Evolutionary conservation across 2,329 filamentous ascomycete genomes (phyloP).

Genomic region (Teratosphaeria epicoccoides): DNA sequence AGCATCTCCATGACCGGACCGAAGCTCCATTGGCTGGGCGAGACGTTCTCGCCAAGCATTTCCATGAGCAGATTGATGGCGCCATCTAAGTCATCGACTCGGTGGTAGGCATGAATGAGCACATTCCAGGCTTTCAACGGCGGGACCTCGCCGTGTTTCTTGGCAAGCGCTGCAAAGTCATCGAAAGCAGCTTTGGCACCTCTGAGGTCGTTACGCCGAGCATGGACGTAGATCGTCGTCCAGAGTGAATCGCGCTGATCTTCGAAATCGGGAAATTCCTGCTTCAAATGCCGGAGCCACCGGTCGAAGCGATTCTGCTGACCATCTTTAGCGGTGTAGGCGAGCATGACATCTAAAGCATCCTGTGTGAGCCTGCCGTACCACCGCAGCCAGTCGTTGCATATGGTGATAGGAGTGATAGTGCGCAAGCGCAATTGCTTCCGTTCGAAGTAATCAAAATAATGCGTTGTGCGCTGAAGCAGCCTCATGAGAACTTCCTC

Average conservation of each 20-base stretch:
- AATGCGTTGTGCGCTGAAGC: constrained; percentile 6
- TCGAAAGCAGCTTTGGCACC: constrained; percentile 52
- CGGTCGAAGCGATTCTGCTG: constrained; percentile 23
- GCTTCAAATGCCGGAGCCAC: constrained; percentile 24
- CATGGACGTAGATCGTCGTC: constrained; percentile 60
- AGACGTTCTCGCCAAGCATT: constrained; percentile 39
- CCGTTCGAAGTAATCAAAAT: neutral
- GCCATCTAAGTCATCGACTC: constrained; percentile 55
- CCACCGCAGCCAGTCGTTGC: constrained; percentile 18
- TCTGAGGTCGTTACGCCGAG: constrained; percentile 53
- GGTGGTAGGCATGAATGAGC: constrained; percentile 59
- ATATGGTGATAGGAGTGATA: constrained; percentile 2
- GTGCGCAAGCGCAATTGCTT: neutral
- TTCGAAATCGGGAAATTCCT: constrained; percentile 11
- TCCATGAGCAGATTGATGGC: constrained; percentile 54
- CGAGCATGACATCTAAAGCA: constrained; percentile 12
- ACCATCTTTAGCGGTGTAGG: constrained; percentile 26
- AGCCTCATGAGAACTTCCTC: constrained; percentile 8
- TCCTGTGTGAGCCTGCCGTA: constrained; percentile 12
- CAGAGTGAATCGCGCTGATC: constrained; percentile 14
- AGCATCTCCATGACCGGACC: constrained; percentile 64
- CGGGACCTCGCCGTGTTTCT: constrained; percentile 30
- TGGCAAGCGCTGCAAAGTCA: constrained; percentile 39
- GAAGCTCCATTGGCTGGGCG: constrained; percentile 56
- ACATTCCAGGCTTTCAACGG: constrained; percentile 62